These are phyloP conservation scores for Chloranthus sessilifolius DNA, from an alignment of 164 flowering plant species.

Conservation along the genomic window DNA sequence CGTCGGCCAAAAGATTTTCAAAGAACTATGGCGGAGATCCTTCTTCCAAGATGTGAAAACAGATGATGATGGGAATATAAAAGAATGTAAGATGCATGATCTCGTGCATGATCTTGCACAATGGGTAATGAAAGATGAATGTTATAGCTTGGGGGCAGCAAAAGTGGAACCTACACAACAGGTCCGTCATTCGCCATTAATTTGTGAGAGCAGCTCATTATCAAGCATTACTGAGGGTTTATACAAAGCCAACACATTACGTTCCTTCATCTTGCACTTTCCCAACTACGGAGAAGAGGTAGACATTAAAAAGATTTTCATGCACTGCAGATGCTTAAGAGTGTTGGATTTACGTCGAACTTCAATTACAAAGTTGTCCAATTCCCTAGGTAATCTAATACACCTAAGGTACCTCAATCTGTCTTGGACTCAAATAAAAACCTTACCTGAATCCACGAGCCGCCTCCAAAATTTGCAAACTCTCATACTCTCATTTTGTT, in stretches of 20 bases:
- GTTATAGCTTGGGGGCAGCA: no score
- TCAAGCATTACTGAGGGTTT: no score
- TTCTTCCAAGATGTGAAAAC: no score
- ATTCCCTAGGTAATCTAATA: background rate
- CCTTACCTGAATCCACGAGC: conserved; percentile 14
- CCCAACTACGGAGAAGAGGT: no score
- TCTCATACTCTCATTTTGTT: conserved; percentile 16
- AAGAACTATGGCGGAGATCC: background rate
- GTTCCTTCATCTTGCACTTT: background rate
- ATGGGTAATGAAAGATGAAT: no score
- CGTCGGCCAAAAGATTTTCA: background rate
- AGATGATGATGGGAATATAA: no score
- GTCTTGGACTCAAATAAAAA: background rate
- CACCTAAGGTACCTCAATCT: conserved; percentile 8
- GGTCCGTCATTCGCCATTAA: no score
- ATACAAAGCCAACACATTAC: no score
- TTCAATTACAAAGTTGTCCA: background rate
- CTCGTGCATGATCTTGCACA: no score
- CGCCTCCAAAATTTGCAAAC: conserved; percentile 17
- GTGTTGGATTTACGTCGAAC: background rate
- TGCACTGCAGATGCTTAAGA: background rate
- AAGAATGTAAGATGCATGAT: no score
- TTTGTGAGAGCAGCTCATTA: no score
- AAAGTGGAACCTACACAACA: no score
- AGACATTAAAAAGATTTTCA: background rate